These are phyloP conservation scores for Geotrichum histeridarum DNA, from an alignment of 1,139 yeast genomes.

Conservation along the genomic window DNA sequence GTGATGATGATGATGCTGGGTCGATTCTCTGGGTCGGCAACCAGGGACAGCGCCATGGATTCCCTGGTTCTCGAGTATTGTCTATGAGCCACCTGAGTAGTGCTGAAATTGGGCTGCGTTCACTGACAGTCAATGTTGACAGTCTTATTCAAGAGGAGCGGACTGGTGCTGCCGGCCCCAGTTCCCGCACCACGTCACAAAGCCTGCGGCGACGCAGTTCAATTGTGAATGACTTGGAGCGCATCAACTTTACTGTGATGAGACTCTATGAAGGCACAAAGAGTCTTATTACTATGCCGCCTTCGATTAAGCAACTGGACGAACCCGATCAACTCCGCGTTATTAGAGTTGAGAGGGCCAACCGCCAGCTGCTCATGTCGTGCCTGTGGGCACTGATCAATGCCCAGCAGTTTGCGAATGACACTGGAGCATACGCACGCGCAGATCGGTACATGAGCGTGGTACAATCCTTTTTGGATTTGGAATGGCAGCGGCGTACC, in stretches of 20 bases:
- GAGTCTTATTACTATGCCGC: slow-evolving; percentile 6
- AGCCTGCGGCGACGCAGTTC: neutral
- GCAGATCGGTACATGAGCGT: neutral
- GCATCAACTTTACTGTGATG: slow-evolving; percentile 6
- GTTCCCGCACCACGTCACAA: neutral
- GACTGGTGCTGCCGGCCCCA: neutral
- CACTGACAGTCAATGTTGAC: slow-evolving; percentile 13
- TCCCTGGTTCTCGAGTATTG: neutral
- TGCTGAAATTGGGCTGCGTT: slow-evolving; percentile 11
- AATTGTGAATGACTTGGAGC: slow-evolving; percentile 4
- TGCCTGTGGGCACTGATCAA: slow-evolving; percentile 14
- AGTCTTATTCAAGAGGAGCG: slow-evolving; percentile 15
- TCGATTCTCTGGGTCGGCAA: neutral
- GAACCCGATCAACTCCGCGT: slow-evolving; percentile 14
- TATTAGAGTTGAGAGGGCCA: slow-evolving; percentile 9
- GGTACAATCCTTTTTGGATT: slow-evolving; percentile 4
- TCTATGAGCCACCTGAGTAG: neutral
- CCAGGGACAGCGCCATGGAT: neutral
- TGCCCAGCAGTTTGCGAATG: neutral
- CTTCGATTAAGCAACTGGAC: neutral
- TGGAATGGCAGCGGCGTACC: slow-evolving; percentile 15
- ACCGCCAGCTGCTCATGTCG: slow-evolving; percentile 13
- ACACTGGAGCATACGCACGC: neutral
- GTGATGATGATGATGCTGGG: slow-evolving; percentile 2
- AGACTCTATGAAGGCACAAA: slow-evolving; percentile 8